Evolutionary conservation across 2,329 filamentous ascomycete genomes (phyloP).

Genomic region (Hymenoscyphus fructigenus): DNA sequence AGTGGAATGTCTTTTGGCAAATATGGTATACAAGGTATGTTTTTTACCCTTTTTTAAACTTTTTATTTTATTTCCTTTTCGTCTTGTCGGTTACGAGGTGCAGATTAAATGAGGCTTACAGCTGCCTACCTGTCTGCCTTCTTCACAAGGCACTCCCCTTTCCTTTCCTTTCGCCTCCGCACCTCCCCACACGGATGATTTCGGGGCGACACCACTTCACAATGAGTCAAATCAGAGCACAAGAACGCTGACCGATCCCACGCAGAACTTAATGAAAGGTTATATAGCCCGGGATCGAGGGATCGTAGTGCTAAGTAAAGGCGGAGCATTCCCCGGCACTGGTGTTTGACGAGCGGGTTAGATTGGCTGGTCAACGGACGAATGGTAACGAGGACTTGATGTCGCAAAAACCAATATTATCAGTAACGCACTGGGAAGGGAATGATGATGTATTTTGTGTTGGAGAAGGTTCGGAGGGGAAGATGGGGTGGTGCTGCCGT

Average conservation of each 20-base stretch:
- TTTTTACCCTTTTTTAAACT: constrained; percentile 8
- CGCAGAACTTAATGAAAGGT: constrained; percentile 72
- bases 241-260: constrained; percentile 13
- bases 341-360: constrained; percentile 51
- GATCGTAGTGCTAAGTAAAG: constrained; percentile 90
- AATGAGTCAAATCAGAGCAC: constrained; percentile 14
- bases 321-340: constrained; percentile 89
- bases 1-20: constrained; percentile 91
- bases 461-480: background rate
- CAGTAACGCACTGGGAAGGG: background rate
- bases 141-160: constrained; percentile 19
- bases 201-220: constrained; percentile 12
- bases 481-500: background rate
- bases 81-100: background rate
- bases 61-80: constrained; percentile 3
- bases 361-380: constrained; percentile 12
- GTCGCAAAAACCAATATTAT: background rate
- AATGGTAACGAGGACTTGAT: background rate
- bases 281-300: constrained; percentile 91
- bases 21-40: constrained; percentile 95
- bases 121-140: constrained; percentile 9
- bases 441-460: background rate
- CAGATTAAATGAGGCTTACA: background rate
- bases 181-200: constrained; percentile 12
- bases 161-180: constrained; percentile 12